Base-by-base conservation (phyloP, 345 rosid genomes). In the Eucalyptus fibrosa region DNA sequence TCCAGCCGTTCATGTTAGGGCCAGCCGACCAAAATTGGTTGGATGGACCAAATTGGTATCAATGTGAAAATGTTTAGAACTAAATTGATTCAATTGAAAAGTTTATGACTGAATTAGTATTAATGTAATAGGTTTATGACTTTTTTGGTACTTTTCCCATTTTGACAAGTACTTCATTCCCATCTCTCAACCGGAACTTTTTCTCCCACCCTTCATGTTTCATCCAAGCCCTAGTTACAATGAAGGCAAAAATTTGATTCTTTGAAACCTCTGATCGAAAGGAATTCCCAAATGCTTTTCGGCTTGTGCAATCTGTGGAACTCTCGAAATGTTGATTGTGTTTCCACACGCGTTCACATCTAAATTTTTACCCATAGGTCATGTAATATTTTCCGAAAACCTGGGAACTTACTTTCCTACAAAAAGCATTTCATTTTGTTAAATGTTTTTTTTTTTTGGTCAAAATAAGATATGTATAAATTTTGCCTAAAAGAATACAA, bases 1-100 rank as follows among this genome's bases (percentile, higher is more conserved):
- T 50, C 6, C 3, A 1, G 8, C 19, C 19, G 0, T 50, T 7
- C 21, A 50, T 3, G 21, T 51, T 1, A 17, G 4, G 1, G 21
- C 4, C 4, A 8, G 0, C 0, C 3, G 2, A 2, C 0, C 8
- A 51, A 51, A 50, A 17, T 51, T 51, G 4, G 8, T 3, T 3
- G 4, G 8, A 51, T 17, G 8, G 3, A 51, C 0, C 6, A 1
- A 51, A 1, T 7, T 17, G 21, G 1, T 17, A 51, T 1, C 4
- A 1, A 17, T 51, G 8, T 2, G 4, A 51, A 51, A 51, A 51
- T 17, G 1, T 51, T 51, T 51, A 17, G 21, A 8, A 51, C 2
- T 51, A 51, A 17, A 17, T 51, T 51, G 21, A 3, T 51, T 51
- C 8, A 0, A 51, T 51, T 51, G 21, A 51, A 51, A 51, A 3